Conservation (phyloP, 140 eudicot species). For the Flaveria floridana region DNA sequence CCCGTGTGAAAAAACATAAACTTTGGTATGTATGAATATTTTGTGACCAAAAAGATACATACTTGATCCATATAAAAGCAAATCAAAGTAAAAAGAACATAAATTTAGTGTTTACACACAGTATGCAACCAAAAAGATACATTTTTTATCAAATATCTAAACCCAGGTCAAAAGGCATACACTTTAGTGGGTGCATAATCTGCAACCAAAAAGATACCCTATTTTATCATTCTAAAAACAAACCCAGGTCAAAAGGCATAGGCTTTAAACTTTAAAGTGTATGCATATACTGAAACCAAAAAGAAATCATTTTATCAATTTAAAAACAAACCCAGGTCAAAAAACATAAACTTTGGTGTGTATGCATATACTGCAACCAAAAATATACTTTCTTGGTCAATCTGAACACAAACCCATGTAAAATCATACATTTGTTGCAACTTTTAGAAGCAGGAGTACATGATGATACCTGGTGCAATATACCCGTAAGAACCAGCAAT, state of each 20-base stretch:
- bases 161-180: constrained; percentile 1
- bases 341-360: constrained; percentile 6
- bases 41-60: background rate
- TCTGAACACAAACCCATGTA: constrained; percentile 12
- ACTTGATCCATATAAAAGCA: background rate
- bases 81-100: background rate
- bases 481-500: constrained; percentile 72
- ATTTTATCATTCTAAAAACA: constrained; percentile 14
- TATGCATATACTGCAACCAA: background rate
- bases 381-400: constrained; percentile 12
- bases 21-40: background rate
- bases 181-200: constrained; percentile 6
- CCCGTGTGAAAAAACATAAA: background rate
- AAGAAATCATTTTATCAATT: background rate
- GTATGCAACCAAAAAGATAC: constrained; percentile 20
- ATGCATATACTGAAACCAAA: constrained; percentile 16
- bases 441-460: constrained; percentile 17
- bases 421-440: background rate
- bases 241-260: constrained; percentile 12
- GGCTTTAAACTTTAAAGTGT: constrained; percentile 2
- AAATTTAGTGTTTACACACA: background rate
- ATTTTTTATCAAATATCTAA: constrained; percentile 2
- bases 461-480: constrained; percentile 60
- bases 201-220: constrained; percentile 4
- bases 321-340: constrained; percentile 19